These are phyloP conservation scores for Nidularia sp. DNA, from an alignment of 768 basidiomycete species.

Conservation along the genomic window DNA sequence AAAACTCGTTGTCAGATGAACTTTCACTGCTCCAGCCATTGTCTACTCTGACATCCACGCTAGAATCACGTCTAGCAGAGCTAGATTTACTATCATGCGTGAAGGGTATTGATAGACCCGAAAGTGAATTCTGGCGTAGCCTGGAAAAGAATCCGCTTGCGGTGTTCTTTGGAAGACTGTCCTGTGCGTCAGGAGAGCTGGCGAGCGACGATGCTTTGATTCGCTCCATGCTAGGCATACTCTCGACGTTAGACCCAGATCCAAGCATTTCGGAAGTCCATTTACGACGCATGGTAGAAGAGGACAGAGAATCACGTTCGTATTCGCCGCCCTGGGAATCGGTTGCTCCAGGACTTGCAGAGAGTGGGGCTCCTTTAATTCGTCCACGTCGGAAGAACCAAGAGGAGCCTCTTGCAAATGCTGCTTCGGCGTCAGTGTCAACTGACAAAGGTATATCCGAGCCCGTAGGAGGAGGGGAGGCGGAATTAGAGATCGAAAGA, in stretches of 20 bases:
- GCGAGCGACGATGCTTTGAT: constrained; percentile 1
- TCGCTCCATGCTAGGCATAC: not conserved
- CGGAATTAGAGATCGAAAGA: constrained; percentile 8
- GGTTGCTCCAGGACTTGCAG: constrained; percentile 25
- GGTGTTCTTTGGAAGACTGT: constrained; percentile 7
- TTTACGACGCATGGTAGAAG: constrained; percentile 39
- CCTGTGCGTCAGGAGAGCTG: constrained; percentile 2
- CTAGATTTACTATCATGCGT: constrained; percentile 14
- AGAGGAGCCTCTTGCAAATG: constrained; percentile 54
- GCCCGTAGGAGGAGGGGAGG: constrained; percentile 30
- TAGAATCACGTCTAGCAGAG: constrained; percentile 12
- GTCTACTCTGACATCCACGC: constrained; percentile 24
- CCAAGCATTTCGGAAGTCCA: constrained; percentile 42
- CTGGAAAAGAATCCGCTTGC: constrained; percentile 34
- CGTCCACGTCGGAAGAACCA: constrained; percentile 53
- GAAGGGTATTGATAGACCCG: constrained; percentile 35
- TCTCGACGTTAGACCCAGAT: constrained; percentile 5
- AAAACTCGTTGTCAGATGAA: constrained; percentile 44
- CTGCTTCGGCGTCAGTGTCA: constrained; percentile 77
- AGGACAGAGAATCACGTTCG: constrained; percentile 31
- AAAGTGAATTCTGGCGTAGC: constrained; percentile 40
- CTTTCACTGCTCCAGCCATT: constrained; percentile 57
- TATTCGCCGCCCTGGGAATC: constrained; percentile 23
- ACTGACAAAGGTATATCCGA: constrained; percentile 60
- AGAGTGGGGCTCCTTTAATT: constrained; percentile 19